Percentiles rank a stretch among this genome's conserved stretches.
phyloP scores from a whole-genome alignment of 2,329 filamentous ascomycete species.

The Lachnellula occidentalis region DNA sequence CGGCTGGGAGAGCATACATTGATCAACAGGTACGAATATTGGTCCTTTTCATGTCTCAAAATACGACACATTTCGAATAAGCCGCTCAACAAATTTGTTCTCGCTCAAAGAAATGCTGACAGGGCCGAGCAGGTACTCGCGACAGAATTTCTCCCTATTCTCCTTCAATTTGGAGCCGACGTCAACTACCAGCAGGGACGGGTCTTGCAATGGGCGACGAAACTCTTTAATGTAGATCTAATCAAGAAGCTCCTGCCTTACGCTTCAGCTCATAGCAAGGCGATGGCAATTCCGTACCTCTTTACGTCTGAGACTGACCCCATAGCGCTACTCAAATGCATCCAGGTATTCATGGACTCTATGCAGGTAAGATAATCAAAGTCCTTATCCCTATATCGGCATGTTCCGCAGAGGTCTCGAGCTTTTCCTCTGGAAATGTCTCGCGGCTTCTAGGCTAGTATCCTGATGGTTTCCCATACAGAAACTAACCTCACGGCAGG shows the following conservation, averaged over 20 bases:
- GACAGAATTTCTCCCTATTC: slow-evolving; percentile 43
- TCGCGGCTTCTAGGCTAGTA: too few relatives aligned
- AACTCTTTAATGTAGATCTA: slow-evolving; percentile 44
- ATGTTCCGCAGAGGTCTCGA: too few relatives aligned
- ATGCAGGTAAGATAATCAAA: slow-evolving; percentile 32
- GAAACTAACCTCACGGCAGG: slow-evolving; percentile 1
- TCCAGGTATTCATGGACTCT: slow-evolving; percentile 51
- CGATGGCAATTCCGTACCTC: slow-evolving; percentile 50
- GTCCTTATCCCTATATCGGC: too few relatives aligned
- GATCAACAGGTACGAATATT: slow-evolving; percentile 33
- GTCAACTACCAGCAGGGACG: slow-evolving; percentile 49
- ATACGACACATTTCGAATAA: too few relatives aligned
- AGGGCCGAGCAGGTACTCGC: slow-evolving; percentile 37
- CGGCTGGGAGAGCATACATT: slow-evolving; percentile 31
- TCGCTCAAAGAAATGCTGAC: too few relatives aligned
- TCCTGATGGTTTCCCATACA: too few relatives aligned
- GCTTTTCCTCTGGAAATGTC: too few relatives aligned
- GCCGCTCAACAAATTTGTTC: too few relatives aligned
- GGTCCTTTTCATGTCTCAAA: too few relatives aligned
- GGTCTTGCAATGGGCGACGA: slow-evolving; percentile 48
- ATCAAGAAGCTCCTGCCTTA: slow-evolving; percentile 46
- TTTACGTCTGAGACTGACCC: slow-evolving; percentile 42
- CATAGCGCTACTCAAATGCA: slow-evolving; percentile 44
- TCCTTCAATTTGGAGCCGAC: slow-evolving; percentile 48
- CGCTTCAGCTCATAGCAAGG: slow-evolving; percentile 46